phyloP scores from a whole-genome alignment of 106 monocot species.

The Platanthera guangdongensis region DNA sequence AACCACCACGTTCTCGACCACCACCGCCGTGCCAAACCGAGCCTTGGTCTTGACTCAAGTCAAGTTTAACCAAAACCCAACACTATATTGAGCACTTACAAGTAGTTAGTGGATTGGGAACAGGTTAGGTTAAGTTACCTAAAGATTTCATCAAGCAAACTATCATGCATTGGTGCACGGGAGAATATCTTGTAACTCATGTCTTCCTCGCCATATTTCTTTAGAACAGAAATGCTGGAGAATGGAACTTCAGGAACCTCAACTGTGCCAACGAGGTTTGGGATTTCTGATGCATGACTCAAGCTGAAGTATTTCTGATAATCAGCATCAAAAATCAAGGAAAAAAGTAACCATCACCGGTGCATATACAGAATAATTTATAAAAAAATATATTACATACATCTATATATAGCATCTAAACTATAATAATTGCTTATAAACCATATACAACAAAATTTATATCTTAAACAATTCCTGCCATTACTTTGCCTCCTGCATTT shows the following conservation, averaged over 20 bases:
- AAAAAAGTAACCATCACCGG: background rate
- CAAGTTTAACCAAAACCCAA: too few relatives aligned
- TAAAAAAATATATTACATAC: background rate
- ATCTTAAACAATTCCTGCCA: too few relatives aligned
- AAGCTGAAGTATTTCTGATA: slow-evolving; percentile 74
- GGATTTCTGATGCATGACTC: slow-evolving; percentile 60
- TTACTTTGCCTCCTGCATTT: too few relatives aligned
- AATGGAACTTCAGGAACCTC: slow-evolving; percentile 74
- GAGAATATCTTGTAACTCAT: slow-evolving; percentile 82
- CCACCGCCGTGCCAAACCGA: too few relatives aligned
- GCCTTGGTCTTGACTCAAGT: too few relatives aligned
- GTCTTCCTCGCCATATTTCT: slow-evolving; percentile 63
- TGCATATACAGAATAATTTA: background rate
- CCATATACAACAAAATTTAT: too few relatives aligned
- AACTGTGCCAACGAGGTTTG: slow-evolving; percentile 74
- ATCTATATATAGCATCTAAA: background rate
- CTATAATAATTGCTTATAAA: too few relatives aligned
- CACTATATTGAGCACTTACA: background rate
- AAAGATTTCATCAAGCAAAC: slow-evolving; percentile 69
- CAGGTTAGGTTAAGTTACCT: slow-evolving; percentile 25
- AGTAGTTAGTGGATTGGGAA: background rate
- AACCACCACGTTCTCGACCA: too few relatives aligned
- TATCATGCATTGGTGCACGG: slow-evolving; percentile 38
- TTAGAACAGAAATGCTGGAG: slow-evolving; percentile 61
- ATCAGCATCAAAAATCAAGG: slow-evolving; percentile 1